Conservation (phyloP, 441 rosid genomes). For the Biscutella laevigata region DNA sequence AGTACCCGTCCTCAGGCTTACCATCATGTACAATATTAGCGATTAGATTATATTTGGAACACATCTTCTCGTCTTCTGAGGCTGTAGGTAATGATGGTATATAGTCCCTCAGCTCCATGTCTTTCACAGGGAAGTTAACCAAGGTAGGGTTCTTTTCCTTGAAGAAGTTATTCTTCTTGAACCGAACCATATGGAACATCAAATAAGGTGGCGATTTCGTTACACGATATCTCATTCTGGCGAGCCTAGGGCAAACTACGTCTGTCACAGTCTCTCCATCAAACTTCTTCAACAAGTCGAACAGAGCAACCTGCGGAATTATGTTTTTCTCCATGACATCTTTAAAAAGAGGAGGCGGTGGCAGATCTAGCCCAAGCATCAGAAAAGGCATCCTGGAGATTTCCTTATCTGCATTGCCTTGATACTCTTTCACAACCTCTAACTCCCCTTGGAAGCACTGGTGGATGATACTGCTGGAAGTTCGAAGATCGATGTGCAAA, state of each 20-base stretch:
- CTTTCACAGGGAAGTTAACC: slow-evolving; percentile 94
- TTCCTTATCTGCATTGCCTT: slow-evolving; percentile 42
- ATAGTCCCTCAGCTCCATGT: slow-evolving; percentile 83
- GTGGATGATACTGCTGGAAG: slow-evolving; percentile 63
- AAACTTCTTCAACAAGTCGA: slow-evolving; percentile 80
- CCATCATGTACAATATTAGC: slow-evolving; percentile 93
- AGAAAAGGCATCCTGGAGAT: slow-evolving; percentile 76
- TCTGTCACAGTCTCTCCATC: slow-evolving; percentile 85
- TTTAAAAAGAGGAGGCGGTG: slow-evolving; percentile 90
- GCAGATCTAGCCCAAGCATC: slow-evolving; percentile 96
- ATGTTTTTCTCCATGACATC: slow-evolving; percentile 98
- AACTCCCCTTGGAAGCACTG: slow-evolving; percentile 94
- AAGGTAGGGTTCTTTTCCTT: slow-evolving; percentile 90
- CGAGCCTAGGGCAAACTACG: slow-evolving; percentile 73
- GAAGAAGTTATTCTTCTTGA: slow-evolving; percentile 83
- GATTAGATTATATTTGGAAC: slow-evolving; percentile 77
- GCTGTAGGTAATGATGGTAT: slow-evolving; percentile 74
- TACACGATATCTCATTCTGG: slow-evolving; percentile 78
- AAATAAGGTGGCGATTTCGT: slow-evolving; percentile 70
- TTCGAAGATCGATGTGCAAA: slow-evolving; percentile 61
- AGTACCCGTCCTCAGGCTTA: slow-evolving; percentile 76
- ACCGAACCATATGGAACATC: slow-evolving; percentile 90
- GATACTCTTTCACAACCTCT: slow-evolving; percentile 78
- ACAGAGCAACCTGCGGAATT: slow-evolving; percentile 92
- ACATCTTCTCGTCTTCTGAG: slow-evolving; percentile 46